Evolutionary conservation across 208 protist species (phyloP).

Genomic region (Crithidia brevicula): DNA sequence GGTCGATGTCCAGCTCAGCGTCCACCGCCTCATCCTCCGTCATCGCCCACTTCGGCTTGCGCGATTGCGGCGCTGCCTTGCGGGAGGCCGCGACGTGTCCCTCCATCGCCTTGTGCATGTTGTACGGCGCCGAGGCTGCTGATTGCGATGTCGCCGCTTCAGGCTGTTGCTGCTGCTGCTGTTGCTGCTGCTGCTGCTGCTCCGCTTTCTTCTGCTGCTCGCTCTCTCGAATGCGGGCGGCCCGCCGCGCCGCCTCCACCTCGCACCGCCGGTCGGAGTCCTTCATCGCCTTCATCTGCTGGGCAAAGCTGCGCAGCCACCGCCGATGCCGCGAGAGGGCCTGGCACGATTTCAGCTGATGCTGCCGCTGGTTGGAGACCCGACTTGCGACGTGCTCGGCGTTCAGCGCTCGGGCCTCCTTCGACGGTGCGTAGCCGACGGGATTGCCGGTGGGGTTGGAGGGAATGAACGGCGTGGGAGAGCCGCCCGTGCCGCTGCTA

Average conservation of each 20-base stretch:
- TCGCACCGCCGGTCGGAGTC: constrained; percentile 66
- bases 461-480: constrained; percentile 56
- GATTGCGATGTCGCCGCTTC: not conserved
- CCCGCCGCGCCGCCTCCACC: constrained; percentile 62
- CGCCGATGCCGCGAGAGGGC: constrained; percentile 73
- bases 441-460: constrained; percentile 54
- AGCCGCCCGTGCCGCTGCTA: not conserved
- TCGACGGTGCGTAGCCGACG: constrained; percentile 68
- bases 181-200: constrained; percentile 20
- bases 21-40: constrained; percentile 92
- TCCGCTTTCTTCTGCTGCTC: constrained; percentile 32
- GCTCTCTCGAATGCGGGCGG: constrained; percentile 43
- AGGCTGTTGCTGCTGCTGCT: constrained; percentile 5
- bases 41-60: constrained; percentile 92
- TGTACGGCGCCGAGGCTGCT: constrained; percentile 33
- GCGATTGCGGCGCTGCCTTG: constrained; percentile 15
- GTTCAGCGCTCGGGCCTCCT: constrained; percentile 50
- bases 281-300: constrained; percentile 85
- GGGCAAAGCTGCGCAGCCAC: constrained; percentile 87
- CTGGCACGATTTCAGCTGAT: constrained; percentile 51
- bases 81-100: constrained; percentile 14
- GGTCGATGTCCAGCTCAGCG: constrained; percentile 66
- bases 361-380: constrained; percentile 54
- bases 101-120: constrained; percentile 34
- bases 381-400: constrained; percentile 51